Evolutionary conservation across 371 early-diverging fungal genomes (phyloP).

Genomic region (Encephalitozoon intestinalis): DNA sequence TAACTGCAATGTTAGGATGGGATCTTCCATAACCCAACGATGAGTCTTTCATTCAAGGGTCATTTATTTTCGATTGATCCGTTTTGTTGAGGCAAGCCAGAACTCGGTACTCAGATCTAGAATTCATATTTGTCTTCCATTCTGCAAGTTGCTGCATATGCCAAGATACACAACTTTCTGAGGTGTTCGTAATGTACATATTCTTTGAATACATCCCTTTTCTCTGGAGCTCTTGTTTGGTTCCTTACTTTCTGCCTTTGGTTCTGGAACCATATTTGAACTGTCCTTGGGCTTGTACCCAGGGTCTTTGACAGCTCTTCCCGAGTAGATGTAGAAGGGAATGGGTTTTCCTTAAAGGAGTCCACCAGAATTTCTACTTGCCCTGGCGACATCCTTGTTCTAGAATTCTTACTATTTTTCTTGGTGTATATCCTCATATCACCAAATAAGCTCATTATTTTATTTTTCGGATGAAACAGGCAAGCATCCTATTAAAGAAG

Average conservation of each 20-base stretch:
- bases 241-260: slow-evolving; percentile 57
- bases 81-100: too few species aligned
- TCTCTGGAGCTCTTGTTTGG: neutral
- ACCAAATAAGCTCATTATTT: neutral
- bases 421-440: slow-evolving; percentile 20
- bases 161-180: neutral
- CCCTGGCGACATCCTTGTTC: slow-evolving; percentile 51
- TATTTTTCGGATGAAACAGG: slow-evolving; percentile 22
- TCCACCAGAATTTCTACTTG: slow-evolving; percentile 49
- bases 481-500: neutral
- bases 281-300: slow-evolving; percentile 52
- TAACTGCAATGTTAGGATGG: slow-evolving; percentile 93
- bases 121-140: neutral
- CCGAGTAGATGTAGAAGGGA: slow-evolving; percentile 55
- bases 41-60: neutral
- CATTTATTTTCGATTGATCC: neutral
- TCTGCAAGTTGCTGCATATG: neutral
- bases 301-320: slow-evolving; percentile 48
- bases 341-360: slow-evolving; percentile 50
- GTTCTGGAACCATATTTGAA: slow-evolving; percentile 62
- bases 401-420: slow-evolving; percentile 41
- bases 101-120: too few species aligned
- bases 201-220: neutral
- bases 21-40: slow-evolving; percentile 49
- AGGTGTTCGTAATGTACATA: neutral